Base-by-base conservation (phyloP, 2,329 filamentous ascomycete species). In the Aspergillus sp. region DNA sequence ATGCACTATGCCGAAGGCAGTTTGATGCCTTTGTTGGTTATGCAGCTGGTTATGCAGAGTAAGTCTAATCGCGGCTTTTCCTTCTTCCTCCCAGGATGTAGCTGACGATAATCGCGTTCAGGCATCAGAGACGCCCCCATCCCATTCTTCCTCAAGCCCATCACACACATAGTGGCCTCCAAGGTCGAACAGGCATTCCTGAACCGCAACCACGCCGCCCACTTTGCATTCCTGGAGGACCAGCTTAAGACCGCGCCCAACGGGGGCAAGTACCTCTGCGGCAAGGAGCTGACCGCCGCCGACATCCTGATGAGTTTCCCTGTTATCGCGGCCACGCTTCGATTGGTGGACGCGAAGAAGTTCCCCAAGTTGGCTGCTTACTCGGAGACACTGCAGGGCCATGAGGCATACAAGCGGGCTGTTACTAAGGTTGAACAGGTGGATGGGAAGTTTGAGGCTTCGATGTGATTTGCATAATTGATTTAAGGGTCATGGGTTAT, bases 1-100 rank as follows among this genome's bases (percentile, higher is more conserved):
- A 79, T 95, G 75, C 86, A 95, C 63, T 96, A 90, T 65, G 76
- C 81, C 5, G 91, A 96, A 69, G 91, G 90, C 8, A 88, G 80
- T 48, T 68, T 96, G 48, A 93, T 94, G 84, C 78, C 81, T 0
- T 71, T 82, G 38, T 64, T 93, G 49, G 67, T 90, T 1, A 66
- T 88, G 48, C 69, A 74, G 10, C 60, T 93, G 11, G 68, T 95
- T 27, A 70, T 86, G 13, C 60, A 75, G 37, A 69, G 77, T 76
- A 72, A 56, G 74, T 65, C 28, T 19, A 19, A 4, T 19, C 19
- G 4, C 19, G 19, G 19, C 19, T 26, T 10, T 36, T 35, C 28
- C 33, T 49, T 39, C 11, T 11, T 1, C 5, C 13, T 12, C 13
- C 31, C 10, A 8, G 27, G n/a, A 29, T 30, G 13, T 37, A 27